Evolutionary conservation across 345 rosid genomes (phyloP), one percentile per base, ranked within the genome.

Genomic region (Citrus hindsii): DNA sequence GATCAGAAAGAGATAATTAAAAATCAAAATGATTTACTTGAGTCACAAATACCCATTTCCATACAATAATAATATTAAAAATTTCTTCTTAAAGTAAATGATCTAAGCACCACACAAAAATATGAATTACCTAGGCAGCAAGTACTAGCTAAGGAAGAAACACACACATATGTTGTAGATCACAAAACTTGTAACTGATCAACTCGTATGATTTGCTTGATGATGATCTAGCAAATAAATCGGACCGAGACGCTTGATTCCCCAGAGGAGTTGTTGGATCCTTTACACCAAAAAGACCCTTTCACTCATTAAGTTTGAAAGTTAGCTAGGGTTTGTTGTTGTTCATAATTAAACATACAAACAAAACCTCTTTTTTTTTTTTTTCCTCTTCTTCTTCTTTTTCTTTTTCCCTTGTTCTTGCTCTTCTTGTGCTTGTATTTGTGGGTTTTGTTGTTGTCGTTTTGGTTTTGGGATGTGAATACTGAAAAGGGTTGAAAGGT

Each of bases 201-300:
- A 62, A 66, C 40, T 56, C 61, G 60, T 67, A 67, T 79, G 82
- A 83, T 81, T 77, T 80, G 82, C 80, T 78, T 80, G 82, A 53
- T 18, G 58, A 53, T 18, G 58, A 84, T 80, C 74, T 77, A 78
- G 87, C 82, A 67, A 82, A 80, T 78, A 16, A 65, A 79, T 87
- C 90, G 90, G 90, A 88, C 90, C 90, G 83, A 80, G 86, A 85
- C 58, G 88, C 90, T 88, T 88, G 88, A 88, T 88, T 87, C 90
- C 88, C 90, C 90, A 2, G 67, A 72, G 72, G 64, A 67, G 85
- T 33, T 69, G 71, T 48, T 62, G 82, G 86, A 75, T 81, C 83
- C 72, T 77, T 81, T 33, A 25, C 30, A 62, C 56, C 64, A 62
- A 73, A 80, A 59, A 66, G 60, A 61, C 67, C 80, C 86, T 79